Conservation (phyloP, 169 alveolate genomes). For the Plasmodium knowlesi region DNA sequence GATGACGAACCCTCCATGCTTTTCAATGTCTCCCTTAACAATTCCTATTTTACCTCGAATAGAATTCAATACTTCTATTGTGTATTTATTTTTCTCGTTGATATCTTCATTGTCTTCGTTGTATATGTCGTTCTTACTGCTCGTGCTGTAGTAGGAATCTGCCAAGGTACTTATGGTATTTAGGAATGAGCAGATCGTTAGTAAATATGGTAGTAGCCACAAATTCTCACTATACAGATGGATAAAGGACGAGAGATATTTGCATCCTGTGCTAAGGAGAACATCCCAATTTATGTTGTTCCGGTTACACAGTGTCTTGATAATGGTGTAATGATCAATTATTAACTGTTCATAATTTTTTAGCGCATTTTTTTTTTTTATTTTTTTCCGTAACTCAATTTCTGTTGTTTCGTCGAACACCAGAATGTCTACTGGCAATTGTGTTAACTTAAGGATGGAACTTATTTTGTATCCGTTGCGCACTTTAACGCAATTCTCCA, state of each 20-base stretch:
- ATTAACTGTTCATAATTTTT: constrained; percentile 46
- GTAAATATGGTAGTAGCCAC: constrained; percentile 46
- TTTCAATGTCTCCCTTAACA: constrained; percentile 58
- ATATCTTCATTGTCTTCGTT: constrained; percentile 49
- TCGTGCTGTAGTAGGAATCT: constrained; percentile 13
- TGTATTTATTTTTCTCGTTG: constrained; percentile 43
- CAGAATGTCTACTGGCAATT: constrained; percentile 20
- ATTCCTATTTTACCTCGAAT: constrained; percentile 80
- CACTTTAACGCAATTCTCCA: constrained; percentile 14
- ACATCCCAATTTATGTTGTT: constrained; percentile 28
- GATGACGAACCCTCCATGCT: constrained; percentile 78
- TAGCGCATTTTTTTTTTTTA: constrained; percentile 28
- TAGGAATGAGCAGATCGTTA: constrained; percentile 27
- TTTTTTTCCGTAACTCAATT: constrained; percentile 22
- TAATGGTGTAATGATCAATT: constrained; percentile 43
- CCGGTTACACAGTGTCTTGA: constrained; percentile 37
- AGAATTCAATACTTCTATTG: constrained; percentile 78
- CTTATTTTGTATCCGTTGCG: constrained; percentile 37
- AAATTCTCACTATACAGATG: constrained; percentile 23
- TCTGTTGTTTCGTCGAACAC: constrained; percentile 25
- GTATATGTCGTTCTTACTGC: constrained; percentile 36
- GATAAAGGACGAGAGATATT: constrained; percentile 21
- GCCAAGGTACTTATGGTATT: constrained; percentile 49
- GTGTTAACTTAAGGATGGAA: constrained; percentile 12
- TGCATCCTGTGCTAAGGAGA: constrained; percentile 33